Base-by-base conservation (phyloP, 192 early-diverging fungal species). In the Linnemannia hyalina region DNA sequence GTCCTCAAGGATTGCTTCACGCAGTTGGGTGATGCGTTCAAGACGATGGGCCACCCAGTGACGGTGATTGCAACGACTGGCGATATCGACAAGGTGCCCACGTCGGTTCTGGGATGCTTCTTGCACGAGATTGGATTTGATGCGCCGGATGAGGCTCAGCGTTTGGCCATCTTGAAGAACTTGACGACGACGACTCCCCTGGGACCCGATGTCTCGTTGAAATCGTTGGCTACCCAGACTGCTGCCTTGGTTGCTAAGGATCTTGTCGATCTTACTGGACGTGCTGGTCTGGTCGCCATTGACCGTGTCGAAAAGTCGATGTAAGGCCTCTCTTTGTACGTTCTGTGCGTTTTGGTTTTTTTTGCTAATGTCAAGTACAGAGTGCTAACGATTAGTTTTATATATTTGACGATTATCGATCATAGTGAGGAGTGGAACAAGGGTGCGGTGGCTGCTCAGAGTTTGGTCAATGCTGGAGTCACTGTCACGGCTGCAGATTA, bases 241-340 rank as follows among this genome's bases (percentile, higher is more conserved):
- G 98, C 98, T 7, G 97, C 97, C 4, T 92, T 99, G 74, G 95
- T 97, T 18, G 94, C 95, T 0, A 92, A 95, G 35, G 98, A 99
- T 85, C 85, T 99, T 20, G 94, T 92, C 0, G 93, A 94, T 80
- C 82, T 98, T 26, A 88, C 97, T 38, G 94, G 92, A 15, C 88
- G 95, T 44, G 95, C 98, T 0, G 95, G 94, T 46, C 78, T 91
- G 52, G 90, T 91, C 13, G 93, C 94, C 20, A 91, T 94, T 87
- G 89, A 90, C 29, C 92, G 94, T 29, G 91, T 92, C 40, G 82
- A 92, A 70, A 89, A 85, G 32, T 79, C 84, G 0, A 85, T 90
- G 84, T 90, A 89, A 75, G 88, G 49, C 23, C 29, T 41, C 32
- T 11, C 49, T 54, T 52, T 54, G 2, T 16, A 68, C 74, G 46